Evolutionary conservation across 352 stramenopile species (phyloP).

Genomic region (Globisporangium cederbergense): DNA sequence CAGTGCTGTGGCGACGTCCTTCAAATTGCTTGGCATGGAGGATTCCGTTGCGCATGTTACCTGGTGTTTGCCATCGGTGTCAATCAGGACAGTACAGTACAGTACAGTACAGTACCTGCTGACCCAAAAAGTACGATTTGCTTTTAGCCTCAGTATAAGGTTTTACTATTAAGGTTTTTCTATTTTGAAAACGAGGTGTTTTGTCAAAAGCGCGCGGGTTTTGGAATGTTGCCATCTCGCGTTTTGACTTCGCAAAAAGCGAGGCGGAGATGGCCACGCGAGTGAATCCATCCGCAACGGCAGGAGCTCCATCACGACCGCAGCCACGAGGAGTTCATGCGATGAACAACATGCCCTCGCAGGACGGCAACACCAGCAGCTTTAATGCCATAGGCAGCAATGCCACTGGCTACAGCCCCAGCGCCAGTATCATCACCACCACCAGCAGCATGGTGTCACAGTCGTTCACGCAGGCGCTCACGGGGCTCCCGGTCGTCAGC

Average conservation of each 20-base stretch:
- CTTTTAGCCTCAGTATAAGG: too few relatives aligned
- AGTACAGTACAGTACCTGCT: too few relatives aligned
- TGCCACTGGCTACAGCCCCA: not conserved
- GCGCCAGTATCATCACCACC: not conserved
- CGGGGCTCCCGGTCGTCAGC: not conserved
- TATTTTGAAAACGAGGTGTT: too few relatives aligned
- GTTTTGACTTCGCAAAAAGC: not conserved
- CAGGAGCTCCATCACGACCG: not conserved
- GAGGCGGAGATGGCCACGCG: constrained; percentile 4
- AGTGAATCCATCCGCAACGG: constrained; percentile 4
- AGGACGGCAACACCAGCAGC: not conserved
- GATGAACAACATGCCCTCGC: not conserved
- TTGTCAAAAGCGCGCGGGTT: constrained; percentile 1
- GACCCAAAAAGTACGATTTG: too few relatives aligned
- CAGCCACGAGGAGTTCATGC: not conserved
- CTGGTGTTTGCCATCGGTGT: too few relatives aligned
- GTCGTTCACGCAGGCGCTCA: constrained; percentile 14
- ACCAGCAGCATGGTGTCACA: constrained; percentile 2
- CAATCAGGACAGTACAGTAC: too few relatives aligned
- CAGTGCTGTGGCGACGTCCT: too few relatives aligned
- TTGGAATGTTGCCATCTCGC: constrained; percentile 11
- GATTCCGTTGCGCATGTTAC: too few relatives aligned
- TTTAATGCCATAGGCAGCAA: not conserved
- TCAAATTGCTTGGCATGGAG: too few relatives aligned
- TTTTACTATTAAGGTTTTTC: too few relatives aligned